Conservation (phyloP, 495 filamentous ascomycete species). For the Podospora anserina region DNA sequence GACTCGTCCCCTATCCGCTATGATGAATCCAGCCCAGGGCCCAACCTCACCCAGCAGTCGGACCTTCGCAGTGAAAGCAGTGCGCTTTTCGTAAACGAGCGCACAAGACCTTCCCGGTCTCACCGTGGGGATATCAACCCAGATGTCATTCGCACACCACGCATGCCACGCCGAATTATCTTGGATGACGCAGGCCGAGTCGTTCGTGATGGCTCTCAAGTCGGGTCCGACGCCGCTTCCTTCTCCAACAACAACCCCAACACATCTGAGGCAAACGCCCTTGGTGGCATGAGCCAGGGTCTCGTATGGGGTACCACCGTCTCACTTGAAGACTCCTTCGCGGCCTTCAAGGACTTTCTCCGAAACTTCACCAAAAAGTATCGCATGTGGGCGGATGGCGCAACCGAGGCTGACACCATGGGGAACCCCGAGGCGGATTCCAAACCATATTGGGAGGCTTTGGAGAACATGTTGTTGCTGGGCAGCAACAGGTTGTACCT, state of each 20-base stretch:
- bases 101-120: constrained; percentile 50
- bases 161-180: constrained; percentile 66
- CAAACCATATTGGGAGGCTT: constrained; percentile 77
- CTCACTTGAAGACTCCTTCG: constrained; percentile 83
- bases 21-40: constrained; percentile 74
- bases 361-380: constrained; percentile 88
- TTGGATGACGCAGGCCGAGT: constrained; percentile 79
- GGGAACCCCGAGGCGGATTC: constrained; percentile 59
- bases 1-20: constrained; percentile 91
- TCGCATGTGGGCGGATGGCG: constrained; percentile 82
- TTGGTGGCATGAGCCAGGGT: constrained; percentile 73
- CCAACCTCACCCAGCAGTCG: constrained; percentile 56
- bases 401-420: constrained; percentile 69
- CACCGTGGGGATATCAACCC: constrained; percentile 83
- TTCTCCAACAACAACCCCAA: constrained; percentile 84
- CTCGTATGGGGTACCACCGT: constrained; percentile 98
- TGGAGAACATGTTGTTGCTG: constrained; percentile 85
- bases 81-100: constrained; percentile 75
- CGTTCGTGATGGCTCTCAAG: constrained; percentile 50
- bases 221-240: constrained; percentile 72
- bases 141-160: constrained; percentile 64
- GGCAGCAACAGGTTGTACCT: constrained; percentile 81
- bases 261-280: constrained; percentile 86
- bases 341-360: constrained; percentile 84
- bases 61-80: constrained; percentile 76